Base-by-base conservation (phyloP, 106 monocot genomes). In the Platanthera zijinensis region DNA sequence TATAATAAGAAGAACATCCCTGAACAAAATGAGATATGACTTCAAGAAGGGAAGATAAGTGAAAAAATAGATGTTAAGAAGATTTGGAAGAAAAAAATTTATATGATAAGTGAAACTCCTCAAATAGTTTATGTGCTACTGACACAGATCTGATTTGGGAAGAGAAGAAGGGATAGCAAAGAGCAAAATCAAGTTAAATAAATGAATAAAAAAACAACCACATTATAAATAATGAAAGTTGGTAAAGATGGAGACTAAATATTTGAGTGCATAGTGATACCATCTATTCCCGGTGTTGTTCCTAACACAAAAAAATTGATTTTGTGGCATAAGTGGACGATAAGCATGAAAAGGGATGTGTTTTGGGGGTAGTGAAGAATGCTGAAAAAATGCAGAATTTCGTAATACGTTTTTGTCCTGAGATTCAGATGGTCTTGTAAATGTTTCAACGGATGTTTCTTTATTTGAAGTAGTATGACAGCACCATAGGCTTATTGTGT, bases 271-370 rank as follows among this genome's bases (percentile, higher is more conserved):
- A 67, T 46, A 75, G 71, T 8, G 22, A 74, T 53, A 53, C 72
- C 85, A 51, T 81, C 69, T 32, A 80, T 79, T 51, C 79, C 79
- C 8, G 51, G 47, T 18, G 83, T 71, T 59, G 74, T 32, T 80
- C 75, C 79, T 66, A 73, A 76, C 32, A 50, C 63, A 25, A 6
- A 45, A 69, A 73, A 69, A 74, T 46, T 76, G 80, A 74, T 75
- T 57, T 77, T 71, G 82, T 56, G 78, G 46, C 45, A 67, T 51
- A 22, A 25, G 77, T 17, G 71, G 63, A 56, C 80, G 79, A 75
- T 82, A 79, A 74, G 85, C 47, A 74, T 85, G 87, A 69, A 75
- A n/a, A 75, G 80, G 81, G 13, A 78, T 19, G 39, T 73, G 69
- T 62, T 78, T 90, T n/a, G 82, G 11, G 10, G 84, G 75, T 30